A percentile compares a stretch with the other conserved stretches of the same genome.
Evolutionary conservation across 257 asterid species (phyloP).

Genomic region (Nicotiana tabacum): DNA sequence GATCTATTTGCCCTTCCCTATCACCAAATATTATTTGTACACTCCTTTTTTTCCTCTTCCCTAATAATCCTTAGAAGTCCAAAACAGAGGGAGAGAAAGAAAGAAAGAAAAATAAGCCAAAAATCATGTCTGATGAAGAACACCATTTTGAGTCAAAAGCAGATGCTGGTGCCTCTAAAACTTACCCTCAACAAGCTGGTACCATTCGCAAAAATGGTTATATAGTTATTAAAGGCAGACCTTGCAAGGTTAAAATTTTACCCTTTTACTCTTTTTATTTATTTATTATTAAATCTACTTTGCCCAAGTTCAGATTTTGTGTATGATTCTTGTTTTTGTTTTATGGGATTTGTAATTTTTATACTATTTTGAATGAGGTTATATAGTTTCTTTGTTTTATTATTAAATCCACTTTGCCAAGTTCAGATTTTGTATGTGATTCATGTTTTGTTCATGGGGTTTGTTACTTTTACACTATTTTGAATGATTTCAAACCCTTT

Average conservation of each 20-base stretch:
- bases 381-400: no score
- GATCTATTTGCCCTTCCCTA: not conserved
- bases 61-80: not conserved
- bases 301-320: not conserved
- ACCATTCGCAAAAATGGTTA: conserved; percentile 33
- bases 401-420: not conserved
- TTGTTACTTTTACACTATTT: not conserved
- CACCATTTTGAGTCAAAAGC: conserved; percentile 14
- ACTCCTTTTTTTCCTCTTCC: not conserved
- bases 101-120: not conserved
- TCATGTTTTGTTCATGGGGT: not conserved
- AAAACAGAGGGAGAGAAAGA: not conserved
- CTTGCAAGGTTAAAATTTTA: conserved; percentile 24
- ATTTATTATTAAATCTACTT: not conserved
- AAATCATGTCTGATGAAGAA: conserved; percentile 5
- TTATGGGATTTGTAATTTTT: not conserved
- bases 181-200: conserved; percentile 36
- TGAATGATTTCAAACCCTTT: not conserved
- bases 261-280: not conserved
- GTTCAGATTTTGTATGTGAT: not conserved
- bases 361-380: not conserved
- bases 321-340: not conserved
- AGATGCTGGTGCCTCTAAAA: conserved; percentile 10
- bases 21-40: not conserved
- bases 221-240: conserved; percentile 23